Evolutionary conservation across 345 rosid genomes (phyloP).

Genomic region (Eucalyptus caleyi): DNA sequence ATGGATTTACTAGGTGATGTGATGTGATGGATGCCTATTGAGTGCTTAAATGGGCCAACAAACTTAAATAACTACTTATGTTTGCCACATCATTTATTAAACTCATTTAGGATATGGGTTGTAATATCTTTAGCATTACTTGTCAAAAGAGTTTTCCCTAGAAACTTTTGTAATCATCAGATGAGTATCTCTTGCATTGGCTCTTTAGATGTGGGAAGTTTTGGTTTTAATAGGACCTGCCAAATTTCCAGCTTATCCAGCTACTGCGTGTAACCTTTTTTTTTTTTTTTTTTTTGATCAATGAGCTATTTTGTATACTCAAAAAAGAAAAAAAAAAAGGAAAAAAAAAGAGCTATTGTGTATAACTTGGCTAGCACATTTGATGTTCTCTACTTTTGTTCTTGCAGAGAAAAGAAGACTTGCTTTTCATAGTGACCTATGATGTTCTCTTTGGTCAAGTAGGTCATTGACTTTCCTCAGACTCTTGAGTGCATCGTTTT

Average conservation of each 20-base stretch:
- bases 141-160: background rate
- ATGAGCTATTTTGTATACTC: background rate
- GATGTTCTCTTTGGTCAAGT: conserved; percentile 85
- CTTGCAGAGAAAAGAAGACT: conserved; percentile 63
- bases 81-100: background rate
- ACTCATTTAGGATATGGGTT: background rate
- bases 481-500: background rate
- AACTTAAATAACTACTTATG: background rate
- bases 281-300: background rate
- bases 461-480: background rate
- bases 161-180: background rate
- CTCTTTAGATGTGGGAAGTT: background rate
- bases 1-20: background rate
- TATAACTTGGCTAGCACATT: background rate
- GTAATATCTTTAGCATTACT: background rate
- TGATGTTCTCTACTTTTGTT: background rate
- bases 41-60: background rate
- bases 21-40: background rate
- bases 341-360: background rate
- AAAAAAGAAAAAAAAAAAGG: too few relatives aligned
- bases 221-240: background rate
- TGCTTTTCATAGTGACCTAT: conserved; percentile 54
- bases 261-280: background rate
- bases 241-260: background rate
- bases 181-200: background rate